Evolutionary conservation across 2,329 filamentous ascomycete genomes (phyloP), one percentile per base, ranked within the genome.

Genomic region (Aspergillus tanneri): DNA sequence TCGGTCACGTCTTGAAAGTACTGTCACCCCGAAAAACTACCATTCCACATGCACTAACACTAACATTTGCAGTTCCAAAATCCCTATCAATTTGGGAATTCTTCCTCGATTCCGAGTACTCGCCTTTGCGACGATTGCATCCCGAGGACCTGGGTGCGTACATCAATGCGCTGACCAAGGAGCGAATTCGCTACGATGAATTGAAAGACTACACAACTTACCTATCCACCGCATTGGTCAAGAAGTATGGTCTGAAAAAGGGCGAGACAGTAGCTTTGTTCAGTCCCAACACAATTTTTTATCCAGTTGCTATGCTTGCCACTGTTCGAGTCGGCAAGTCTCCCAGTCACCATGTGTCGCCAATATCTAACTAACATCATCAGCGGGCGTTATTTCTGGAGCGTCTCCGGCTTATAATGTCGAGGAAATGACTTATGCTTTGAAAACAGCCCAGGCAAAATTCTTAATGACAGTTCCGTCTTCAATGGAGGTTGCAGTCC

Each of bases 361-460:
- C 9, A 42, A 10, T 14, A 11, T 18, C 22, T 18, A n/a, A 18
- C 25, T 46, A 14, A 50, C 9, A 11, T 25, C 25, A 9, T 19
- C 11, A 61, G 60, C 57, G 2, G 83, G 78, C 7, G 74, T 81
- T 23, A 79, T 85, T 1, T 81, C 77, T 2, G 83, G 84, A 1
- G 83, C 82, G 0, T 81, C 76, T 12, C 83, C 84, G 0, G 83
- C 82, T 0, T 87, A 86, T 64, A 85, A 81, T 47, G 73, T 81
- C 12, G 84, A 87, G 41, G 84, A 87, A 56, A 85, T 87, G 80
- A 78, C 76, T 1, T 85, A 85, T 63, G 82, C 82, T 1, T 68
- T 87, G 2, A 77, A 79, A 56, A 83, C 75, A 1, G 79, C 75
- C 0, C 70, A 78, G 25, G 77, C 80, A 2, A 82, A 77, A 53